These are phyloP conservation scores for Arctostaphylos glauca DNA, from an alignment of 148 eudicot species.

Conservation along the genomic window DNA sequence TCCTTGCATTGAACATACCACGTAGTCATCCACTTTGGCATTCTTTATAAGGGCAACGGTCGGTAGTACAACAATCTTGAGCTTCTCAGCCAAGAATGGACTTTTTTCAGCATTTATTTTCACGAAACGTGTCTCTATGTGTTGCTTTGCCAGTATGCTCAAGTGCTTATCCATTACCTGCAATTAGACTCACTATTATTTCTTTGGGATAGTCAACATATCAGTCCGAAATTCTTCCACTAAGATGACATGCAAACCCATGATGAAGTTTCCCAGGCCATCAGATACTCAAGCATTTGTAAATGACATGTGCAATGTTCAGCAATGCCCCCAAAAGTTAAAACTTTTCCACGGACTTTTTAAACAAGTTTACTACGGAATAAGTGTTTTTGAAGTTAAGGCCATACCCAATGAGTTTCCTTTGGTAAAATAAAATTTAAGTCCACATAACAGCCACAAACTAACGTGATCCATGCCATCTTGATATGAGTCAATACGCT, in stretches of 20 bases:
- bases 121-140: conserved; percentile 85
- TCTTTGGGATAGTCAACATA: neutral
- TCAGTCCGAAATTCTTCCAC: neutral
- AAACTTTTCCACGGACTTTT: neutral
- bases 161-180: conserved; percentile 96
- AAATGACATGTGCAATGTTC: neutral
- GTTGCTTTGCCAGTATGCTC: conserved; percentile 79
- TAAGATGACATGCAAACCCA: neutral
- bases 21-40: conserved; percentile 90
- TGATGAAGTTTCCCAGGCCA: neutral
- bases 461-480: neutral
- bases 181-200: conserved; percentile 14
- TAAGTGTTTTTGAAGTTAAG: neutral
- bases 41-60: conserved; percentile 87
- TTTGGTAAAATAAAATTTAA: neutral
- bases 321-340: neutral
- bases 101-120: conserved; percentile 91
- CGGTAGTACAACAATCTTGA: conserved; percentile 84
- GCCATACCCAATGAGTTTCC: neutral
- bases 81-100: conserved; percentile 89
- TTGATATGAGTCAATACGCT: neutral
- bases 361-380: neutral
- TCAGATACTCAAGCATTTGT: neutral
- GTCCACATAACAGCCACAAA: neutral
- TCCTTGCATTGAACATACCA: conserved; percentile 46